Evolutionary conservation across 1,139 yeast genomes (phyloP), one percentile per base, ranked within the genome.

Genomic region (Protomyces gravidus): DNA sequence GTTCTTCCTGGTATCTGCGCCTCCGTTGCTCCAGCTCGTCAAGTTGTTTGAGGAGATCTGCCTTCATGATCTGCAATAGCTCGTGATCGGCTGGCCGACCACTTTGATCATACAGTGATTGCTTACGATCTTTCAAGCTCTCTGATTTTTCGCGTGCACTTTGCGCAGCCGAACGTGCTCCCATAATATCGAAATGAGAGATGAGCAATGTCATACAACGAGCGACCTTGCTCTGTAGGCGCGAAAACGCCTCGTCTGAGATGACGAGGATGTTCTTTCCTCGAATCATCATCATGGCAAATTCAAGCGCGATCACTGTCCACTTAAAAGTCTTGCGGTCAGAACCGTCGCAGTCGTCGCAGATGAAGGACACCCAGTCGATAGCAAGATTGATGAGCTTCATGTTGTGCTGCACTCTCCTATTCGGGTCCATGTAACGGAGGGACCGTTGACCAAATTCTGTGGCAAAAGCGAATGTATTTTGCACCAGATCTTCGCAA

Each of bases 121-220:
- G 45, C 28, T 36, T 42, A 17, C 59, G 63, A 17, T 55, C 61
- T 27, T 62, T 59, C 17, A 65, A 25, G 75, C 80, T 69, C 77
- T 76, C 72, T 76, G 74, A 68, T 77, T 76, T 66, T 75, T 79
- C 70, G 66, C 72, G 69, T 69, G 77, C 71, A 73, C 79, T 77
- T 66, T 85, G 89, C 13, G 67, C 67, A 2, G 89, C 89, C 5
- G 96, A 86, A 68, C 97, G 80, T 0, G 97, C 97, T 58, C 98
- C 98, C 96, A 92, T 92, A 61, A 92, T 89, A 73, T 92, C 98
- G 69, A 92, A 92, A 73, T 92, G 98, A 0, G 97, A 88, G 65
- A 92, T 90, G 64, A 92, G 78, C 59, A 92, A 76, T 1, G 97
- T 84, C 94, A 92, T 89, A 72, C 97, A 89, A 1, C 95, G 87